phyloP scores from a whole-genome alignment of 306 rosid species.

The Potentilla sterilis region DNA sequence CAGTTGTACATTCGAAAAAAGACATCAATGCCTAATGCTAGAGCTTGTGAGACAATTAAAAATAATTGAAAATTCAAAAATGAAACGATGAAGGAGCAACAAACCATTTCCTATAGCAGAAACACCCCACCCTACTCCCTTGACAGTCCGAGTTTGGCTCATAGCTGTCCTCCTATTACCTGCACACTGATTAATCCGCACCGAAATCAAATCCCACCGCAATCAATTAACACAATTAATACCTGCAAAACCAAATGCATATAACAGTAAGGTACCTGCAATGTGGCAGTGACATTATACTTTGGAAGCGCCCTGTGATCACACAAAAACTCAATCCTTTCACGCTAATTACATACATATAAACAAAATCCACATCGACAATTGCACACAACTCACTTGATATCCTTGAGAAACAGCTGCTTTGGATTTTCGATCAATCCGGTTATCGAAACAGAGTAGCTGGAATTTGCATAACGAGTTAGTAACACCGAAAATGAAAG shows the following conservation, averaged over 20 bases:
- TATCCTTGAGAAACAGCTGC: constrained; percentile 66
- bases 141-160: constrained; percentile 78
- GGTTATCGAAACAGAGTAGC: constrained; percentile 58
- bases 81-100: constrained; percentile 11
- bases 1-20: background rate
- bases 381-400: constrained; percentile 45
- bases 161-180: constrained; percentile 95
- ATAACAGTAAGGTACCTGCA: constrained; percentile 55
- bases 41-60: background rate
- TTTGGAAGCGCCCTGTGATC: constrained; percentile 79
- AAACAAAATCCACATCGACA: background rate
- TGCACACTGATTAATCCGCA: constrained; percentile 61
- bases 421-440: constrained; percentile 60
- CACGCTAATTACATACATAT: background rate
- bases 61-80: background rate
- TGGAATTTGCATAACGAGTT: constrained; percentile 27
- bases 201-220: constrained; percentile 21
- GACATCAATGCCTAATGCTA: background rate
- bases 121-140: constrained; percentile 95
- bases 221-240: background rate
- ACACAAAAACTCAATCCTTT: background rate
- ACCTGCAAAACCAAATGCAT: background rate
- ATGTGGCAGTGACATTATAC: constrained; percentile 70
- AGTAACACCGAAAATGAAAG: constrained; percentile 4
- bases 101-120: constrained; percentile 94